phyloP scores from a whole-genome alignment of 169 alveolate genomes.

The Cryptosporidium sp. region DNA sequence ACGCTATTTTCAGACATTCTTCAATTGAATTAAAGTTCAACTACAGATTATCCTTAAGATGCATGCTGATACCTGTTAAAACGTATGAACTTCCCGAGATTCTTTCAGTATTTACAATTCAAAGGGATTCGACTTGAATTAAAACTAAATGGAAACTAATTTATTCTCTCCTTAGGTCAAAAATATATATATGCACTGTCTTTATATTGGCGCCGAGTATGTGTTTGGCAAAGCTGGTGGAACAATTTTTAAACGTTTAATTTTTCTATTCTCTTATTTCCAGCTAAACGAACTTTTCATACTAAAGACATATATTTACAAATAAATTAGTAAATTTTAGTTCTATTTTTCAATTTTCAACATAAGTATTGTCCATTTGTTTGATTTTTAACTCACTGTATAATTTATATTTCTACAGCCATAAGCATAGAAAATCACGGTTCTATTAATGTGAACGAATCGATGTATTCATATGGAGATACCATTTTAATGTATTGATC shows the following conservation, averaged over 20 bases:
- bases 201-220: neutral
- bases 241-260: neutral
- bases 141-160: constrained; percentile 6
- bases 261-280: neutral
- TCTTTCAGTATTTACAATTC: neutral
- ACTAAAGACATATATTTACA: neutral
- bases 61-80: neutral
- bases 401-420: neutral
- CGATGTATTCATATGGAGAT: constrained; percentile 67
- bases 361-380: neutral
- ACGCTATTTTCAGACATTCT: constrained; percentile 9
- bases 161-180: neutral
- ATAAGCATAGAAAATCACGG: neutral
- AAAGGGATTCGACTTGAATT: neutral
- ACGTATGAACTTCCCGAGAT: neutral
- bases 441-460: constrained; percentile 64
- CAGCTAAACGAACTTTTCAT: constrained; percentile 11
- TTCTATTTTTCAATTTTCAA: neutral
- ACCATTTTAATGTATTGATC: constrained; percentile 39
- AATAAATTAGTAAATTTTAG: neutral
- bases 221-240: neutral
- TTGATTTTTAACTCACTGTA: neutral
- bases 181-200: constrained; percentile 15
- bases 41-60: neutral
- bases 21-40: neutral